Percentiles rank a stretch among this genome's conserved stretches.
Evolutionary conservation across 331 rosid species (phyloP).

Genomic region (Phaseolus coccineus): DNA sequence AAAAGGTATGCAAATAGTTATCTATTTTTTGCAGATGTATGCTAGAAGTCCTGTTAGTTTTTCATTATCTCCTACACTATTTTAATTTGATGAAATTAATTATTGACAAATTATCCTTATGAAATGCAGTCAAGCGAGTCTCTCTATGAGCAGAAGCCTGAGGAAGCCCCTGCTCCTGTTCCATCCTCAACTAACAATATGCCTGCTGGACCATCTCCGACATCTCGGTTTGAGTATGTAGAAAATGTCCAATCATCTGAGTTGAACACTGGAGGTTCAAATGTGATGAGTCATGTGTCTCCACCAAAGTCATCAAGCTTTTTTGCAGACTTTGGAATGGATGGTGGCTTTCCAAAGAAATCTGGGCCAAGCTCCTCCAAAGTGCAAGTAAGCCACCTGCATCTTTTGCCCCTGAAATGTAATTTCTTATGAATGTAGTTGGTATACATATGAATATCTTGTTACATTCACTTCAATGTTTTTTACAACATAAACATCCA

Average conservation of each 20-base stretch:
- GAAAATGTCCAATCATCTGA: conserved; percentile 82
- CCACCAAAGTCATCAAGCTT: conserved; percentile 91
- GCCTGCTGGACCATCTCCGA: conserved; percentile 66
- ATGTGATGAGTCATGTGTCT: conserved; percentile 67
- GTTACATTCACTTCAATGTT: background rate
- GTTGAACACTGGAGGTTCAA: conserved; percentile 66
- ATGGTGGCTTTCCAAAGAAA: conserved; percentile 77
- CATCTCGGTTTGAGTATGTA: conserved; percentile 95
- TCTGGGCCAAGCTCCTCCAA: conserved; percentile 70
- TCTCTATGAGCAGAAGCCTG: conserved; percentile 95
- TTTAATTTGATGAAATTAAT: conserved; percentile 17
- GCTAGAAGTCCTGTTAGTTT: conserved; percentile 26
- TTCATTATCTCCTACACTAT: conserved; percentile 26
- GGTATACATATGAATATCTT: background rate
- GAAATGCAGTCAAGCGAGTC: conserved; percentile 80
- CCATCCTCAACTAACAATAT: conserved; percentile 56
- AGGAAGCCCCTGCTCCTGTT: conserved; percentile 80
- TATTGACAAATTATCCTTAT: conserved; percentile 41
- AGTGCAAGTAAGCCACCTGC: conserved; percentile 71
- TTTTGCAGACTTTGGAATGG: conserved; percentile 98
- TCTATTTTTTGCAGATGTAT: conserved; percentile 33
- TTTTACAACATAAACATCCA: conserved; percentile 13
- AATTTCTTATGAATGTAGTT: conserved; percentile 15
- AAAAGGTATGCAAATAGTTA: conserved; percentile 54
- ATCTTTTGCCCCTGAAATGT: background rate